Conservation (phyloP, 2,329 filamentous ascomycete species). For the Microascus cirrosus region DNA sequence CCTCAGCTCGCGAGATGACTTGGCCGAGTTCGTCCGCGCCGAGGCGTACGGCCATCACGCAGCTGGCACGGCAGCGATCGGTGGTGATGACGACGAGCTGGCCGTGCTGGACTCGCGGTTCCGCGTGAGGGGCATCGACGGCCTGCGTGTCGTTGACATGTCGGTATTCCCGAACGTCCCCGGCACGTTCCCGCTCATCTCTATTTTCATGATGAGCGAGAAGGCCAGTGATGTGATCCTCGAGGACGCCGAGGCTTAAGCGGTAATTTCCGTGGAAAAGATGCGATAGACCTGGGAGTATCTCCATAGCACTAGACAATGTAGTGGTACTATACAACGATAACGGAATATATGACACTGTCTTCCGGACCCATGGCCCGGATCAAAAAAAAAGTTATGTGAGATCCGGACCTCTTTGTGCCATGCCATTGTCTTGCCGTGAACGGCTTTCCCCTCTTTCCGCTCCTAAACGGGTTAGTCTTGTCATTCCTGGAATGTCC, state of each 20-base stretch:
- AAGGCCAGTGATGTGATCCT: slow-evolving; percentile 27
- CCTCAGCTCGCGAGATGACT: background rate
- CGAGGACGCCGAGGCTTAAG: background rate
- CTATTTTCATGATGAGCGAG: slow-evolving; percentile 43
- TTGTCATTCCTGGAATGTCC: no score
- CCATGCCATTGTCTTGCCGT: no score
- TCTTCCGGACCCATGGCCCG: no score
- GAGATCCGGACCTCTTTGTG: no score
- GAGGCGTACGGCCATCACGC: slow-evolving; percentile 33
- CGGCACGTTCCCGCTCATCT: slow-evolving; percentile 35
- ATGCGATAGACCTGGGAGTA: no score
- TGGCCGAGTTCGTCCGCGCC: background rate
- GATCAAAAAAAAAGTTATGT: no score
- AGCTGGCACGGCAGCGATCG: slow-evolving; percentile 43
- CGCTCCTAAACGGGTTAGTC: no score
- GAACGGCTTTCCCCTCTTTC: no score
- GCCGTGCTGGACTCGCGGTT: slow-evolving; percentile 46
- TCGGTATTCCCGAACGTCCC: slow-evolving; percentile 37
- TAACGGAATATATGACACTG: no score
- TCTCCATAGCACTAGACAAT: no score
- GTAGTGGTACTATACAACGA: no score
- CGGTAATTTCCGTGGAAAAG: background rate
- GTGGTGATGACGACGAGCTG: slow-evolving; percentile 37
- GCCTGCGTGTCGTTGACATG: slow-evolving; percentile 48
- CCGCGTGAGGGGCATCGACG: slow-evolving; percentile 39